Evolutionary conservation across 106 monocot species (phyloP).

Genomic region (Acorus calamus): DNA sequence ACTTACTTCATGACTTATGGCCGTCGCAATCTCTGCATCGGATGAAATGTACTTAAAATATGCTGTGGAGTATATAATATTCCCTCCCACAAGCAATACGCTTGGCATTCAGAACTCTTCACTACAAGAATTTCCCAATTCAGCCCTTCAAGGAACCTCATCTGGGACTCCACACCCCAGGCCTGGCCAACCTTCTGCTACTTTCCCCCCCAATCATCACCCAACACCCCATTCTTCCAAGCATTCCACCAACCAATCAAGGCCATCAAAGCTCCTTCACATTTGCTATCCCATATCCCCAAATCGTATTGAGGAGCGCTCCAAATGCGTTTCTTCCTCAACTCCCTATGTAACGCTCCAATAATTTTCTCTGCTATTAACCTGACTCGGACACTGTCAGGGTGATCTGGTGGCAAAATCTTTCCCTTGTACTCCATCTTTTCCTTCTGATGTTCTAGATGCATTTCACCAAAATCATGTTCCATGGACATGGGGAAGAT

Average conservation of each 20-base stretch:
- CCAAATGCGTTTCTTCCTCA: constrained; percentile 22
- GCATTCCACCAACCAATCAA: constrained; percentile 21
- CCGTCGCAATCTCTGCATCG: constrained; percentile 83
- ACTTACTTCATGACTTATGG: constrained; percentile 78
- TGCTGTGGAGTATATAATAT: constrained; percentile 86
- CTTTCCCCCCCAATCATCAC: constrained; percentile 63
- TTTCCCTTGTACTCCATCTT: constrained; percentile 39
- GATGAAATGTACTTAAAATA: constrained; percentile 61
- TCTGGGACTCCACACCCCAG: constrained; percentile 12
- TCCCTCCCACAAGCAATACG: constrained; percentile 78
- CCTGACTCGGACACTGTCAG: constrained; percentile 14
- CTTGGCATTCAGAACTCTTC: constrained; percentile 37
- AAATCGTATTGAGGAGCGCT: constrained; percentile 29
- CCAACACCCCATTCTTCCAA: constrained; percentile 60
- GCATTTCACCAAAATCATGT: constrained; percentile 71
- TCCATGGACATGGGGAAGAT: constrained; percentile 61
- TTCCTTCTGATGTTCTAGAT: constrained; percentile 41
- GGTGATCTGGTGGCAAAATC: constrained; percentile 66
- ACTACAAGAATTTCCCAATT: constrained; percentile 97
- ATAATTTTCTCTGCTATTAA: constrained; percentile 63
- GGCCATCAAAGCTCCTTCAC: constrained; percentile 3
- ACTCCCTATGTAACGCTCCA: constrained; percentile 51
- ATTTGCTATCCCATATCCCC: not conserved
- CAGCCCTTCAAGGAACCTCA: constrained; percentile 57
- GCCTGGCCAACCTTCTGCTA: constrained; percentile 39